Conservation (phyloP, 495 filamentous ascomycete species). For the Neurospora hispaniola region DNA sequence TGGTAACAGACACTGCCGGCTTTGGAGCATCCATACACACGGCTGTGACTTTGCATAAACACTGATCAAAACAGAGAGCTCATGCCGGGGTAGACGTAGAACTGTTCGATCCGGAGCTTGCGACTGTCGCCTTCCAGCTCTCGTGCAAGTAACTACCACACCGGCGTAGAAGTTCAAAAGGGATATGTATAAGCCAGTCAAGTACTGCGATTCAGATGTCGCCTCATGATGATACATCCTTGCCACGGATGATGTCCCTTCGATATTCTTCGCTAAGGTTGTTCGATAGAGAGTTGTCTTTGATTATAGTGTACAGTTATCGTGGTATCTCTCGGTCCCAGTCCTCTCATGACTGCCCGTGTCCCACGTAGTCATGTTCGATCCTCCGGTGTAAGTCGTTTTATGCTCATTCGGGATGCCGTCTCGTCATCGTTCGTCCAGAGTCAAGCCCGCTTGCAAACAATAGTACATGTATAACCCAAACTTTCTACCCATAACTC, state of each 20-base stretch:
- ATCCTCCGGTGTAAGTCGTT: not conserved
- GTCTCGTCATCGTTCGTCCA: not conserved
- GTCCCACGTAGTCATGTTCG: not conserved
- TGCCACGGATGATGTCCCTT: not conserved
- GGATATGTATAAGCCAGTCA: not conserved
- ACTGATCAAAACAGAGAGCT: not conserved
- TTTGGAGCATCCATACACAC: not conserved
- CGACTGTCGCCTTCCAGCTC: not conserved
- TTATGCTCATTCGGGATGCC: not conserved
- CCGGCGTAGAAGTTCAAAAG: not conserved
- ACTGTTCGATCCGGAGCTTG: not conserved
- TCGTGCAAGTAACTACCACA: not conserved
- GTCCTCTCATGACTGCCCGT: not conserved
- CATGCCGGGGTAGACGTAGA: not conserved
- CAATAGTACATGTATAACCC: slow-evolving; percentile 15
- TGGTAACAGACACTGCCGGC: not conserved
- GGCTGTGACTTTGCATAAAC: not conserved
- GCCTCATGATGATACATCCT: not conserved
- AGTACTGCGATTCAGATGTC: not conserved
- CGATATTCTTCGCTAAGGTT: not conserved
- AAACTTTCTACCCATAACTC: not conserved
- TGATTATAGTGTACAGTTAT: slow-evolving; percentile 20
- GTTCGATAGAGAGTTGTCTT: slow-evolving; percentile 2
- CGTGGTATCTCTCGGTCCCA: slow-evolving; percentile 3
- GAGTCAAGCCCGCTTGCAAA: not conserved